phyloP scores from a whole-genome alignment of 1,284 basidiomycete genomes.

The Leccinum brunneo-olivaceum region DNA sequence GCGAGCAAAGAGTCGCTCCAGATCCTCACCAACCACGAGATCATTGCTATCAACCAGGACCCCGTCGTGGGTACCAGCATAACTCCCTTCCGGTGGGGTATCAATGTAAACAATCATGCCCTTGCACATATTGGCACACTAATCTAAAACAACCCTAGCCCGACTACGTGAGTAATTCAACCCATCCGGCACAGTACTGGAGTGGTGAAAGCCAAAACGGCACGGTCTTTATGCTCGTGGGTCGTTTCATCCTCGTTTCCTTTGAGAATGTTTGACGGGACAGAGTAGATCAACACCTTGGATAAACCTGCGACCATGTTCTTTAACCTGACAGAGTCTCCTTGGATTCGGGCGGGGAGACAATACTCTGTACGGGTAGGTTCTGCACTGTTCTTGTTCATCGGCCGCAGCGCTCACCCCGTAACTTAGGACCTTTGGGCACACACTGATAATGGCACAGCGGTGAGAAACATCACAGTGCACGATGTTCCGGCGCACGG shows the following conservation, averaged over 20 bases:
- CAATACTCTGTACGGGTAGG: constrained; percentile 54
- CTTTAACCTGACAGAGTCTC: constrained; percentile 63
- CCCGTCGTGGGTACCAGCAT: constrained; percentile 53
- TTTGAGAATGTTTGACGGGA: neutral
- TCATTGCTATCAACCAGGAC: constrained; percentile 66
- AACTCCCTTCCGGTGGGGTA: constrained; percentile 63
- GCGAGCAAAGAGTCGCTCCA: constrained; percentile 43
- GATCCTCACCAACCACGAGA: constrained; percentile 56
- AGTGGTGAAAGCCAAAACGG: constrained; percentile 51
- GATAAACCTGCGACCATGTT: constrained; percentile 49
- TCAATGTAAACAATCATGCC: constrained; percentile 37
- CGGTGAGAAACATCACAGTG: constrained; percentile 56
- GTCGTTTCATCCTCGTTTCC: neutral
- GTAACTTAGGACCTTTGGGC: constrained; percentile 54
- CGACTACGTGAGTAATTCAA: constrained; percentile 43
- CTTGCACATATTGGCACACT: neutral
- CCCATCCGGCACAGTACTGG: constrained; percentile 55
- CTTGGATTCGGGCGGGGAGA: constrained; percentile 61
- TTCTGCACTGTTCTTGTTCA: neutral
- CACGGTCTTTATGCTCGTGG: constrained; percentile 50
- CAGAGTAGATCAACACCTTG: constrained; percentile 42
- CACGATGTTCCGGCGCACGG: constrained; percentile 57
- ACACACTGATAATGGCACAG: constrained; percentile 63
- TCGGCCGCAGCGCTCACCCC: constrained; percentile 5
- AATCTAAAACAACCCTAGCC: constrained; percentile 31